A percentile compares a stretch with the other conserved stretches of the same genome.
Evolutionary conservation across 768 basidiomycete species (phyloP).

Genomic region (Nidula microcarpa): DNA sequence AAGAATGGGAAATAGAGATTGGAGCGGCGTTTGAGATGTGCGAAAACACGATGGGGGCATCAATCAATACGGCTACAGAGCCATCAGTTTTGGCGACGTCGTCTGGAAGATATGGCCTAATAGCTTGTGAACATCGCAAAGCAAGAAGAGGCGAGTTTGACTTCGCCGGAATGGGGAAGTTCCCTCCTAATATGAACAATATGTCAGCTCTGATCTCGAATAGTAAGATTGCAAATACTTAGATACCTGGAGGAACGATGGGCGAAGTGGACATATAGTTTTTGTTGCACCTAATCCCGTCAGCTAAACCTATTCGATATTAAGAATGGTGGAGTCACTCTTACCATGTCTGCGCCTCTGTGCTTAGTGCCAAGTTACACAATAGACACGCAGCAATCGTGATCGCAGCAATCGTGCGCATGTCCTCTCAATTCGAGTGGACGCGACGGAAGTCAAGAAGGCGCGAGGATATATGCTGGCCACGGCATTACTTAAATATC

Average conservation of each 20-base stretch:
- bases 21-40: constrained; percentile 43
- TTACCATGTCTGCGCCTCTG: neutral
- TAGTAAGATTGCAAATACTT: constrained; percentile 8
- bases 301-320: too few relatives aligned
- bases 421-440: too few relatives aligned
- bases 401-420: too few relatives aligned
- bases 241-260: constrained; percentile 38
- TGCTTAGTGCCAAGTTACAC: too few relatives aligned
- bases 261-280: constrained; percentile 44
- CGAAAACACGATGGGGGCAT: constrained; percentile 45
- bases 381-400: too few relatives aligned
- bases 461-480: too few relatives aligned
- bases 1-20: constrained; percentile 26
- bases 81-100: constrained; percentile 31
- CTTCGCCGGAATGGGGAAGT: constrained; percentile 35
- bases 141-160: constrained; percentile 46
- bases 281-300: constrained; percentile 47
- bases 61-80: constrained; percentile 45
- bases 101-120: constrained; percentile 57
- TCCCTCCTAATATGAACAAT: constrained; percentile 26
- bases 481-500: too few relatives aligned
- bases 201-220: neutral
- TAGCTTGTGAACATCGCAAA: constrained; percentile 54
- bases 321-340: too few relatives aligned
- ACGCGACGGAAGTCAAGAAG: too few relatives aligned